Base-by-base conservation (phyloP, 345 rosid genomes). In the Capsella bursapastoris region DNA sequence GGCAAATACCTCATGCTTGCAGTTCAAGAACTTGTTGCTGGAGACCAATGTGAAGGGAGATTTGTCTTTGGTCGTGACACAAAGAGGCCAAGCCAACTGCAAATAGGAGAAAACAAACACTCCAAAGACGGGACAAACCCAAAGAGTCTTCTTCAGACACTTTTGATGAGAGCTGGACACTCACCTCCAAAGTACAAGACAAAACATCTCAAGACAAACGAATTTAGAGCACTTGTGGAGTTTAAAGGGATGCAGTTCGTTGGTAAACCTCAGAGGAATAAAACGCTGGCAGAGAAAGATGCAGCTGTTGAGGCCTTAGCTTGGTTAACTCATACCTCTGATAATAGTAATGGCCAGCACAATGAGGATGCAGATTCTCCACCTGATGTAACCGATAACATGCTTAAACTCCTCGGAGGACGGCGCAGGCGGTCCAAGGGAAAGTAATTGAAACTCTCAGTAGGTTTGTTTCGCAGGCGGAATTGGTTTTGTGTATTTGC, bases 201-300 rank as follows among this genome's bases (percentile, higher is more conserved):
- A 0, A 95, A 95, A 81, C 99, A 92, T 78, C 90, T 95, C 9
- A 89, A 92, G 82, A 87, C 97, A 0, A 92, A 95, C 38, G 99
- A 95, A 85, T 95, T 88, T 65, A 83, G 98, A 68, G 96, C 98
- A 13, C 88, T 95, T 9, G 96, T 88, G 18, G 99, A 95, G 78
- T 92, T 95, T 81, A 92, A 92, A 78, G 99, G 98, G 8, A 92
- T 95, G 97, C 99, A 95, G 47, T 95, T 95, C 68, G 92, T 95
- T 0, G 99, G 98, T 40, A 95, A 95, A 71, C 97, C 99, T 34
- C 89, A 81, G 85, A 89, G 78, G 75, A 95, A 89, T 83, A 95
- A 95, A 84, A 97, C 91, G 71, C 86, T 89, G 0, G 97, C 99
- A 1, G 99, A 95, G 87, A 86, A 92, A 75, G 98, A 92, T 68